Evolutionary conservation across 2,329 filamentous ascomycete species (phyloP).

Genomic region (Hirsutella rhossiliensis): DNA sequence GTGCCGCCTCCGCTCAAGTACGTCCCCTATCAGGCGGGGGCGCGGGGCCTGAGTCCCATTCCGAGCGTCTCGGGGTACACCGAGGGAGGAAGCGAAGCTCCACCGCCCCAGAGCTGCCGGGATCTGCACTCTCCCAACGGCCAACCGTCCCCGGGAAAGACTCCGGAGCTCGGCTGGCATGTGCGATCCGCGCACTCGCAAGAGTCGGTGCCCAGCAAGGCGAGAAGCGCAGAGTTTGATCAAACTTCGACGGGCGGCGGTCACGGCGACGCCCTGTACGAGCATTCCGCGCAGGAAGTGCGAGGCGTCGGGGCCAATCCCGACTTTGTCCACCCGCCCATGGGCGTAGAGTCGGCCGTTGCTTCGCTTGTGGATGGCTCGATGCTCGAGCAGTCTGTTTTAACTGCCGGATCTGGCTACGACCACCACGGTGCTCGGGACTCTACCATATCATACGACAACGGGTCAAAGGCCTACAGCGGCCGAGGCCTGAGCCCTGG

Average conservation of each 20-base stretch:
- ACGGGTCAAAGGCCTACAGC: constrained; percentile 14
- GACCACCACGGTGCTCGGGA: constrained; percentile 28
- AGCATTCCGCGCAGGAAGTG: constrained; percentile 55
- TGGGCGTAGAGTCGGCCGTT: constrained; percentile 77
- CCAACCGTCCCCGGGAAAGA: constrained; percentile 50
- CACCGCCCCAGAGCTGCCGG: constrained; percentile 43
- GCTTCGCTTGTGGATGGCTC: constrained; percentile 78
- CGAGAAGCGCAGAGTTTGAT: constrained; percentile 38
- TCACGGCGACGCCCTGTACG: constrained; percentile 42
- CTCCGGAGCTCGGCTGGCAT: constrained; percentile 22
- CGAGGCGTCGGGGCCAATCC: constrained; percentile 61
- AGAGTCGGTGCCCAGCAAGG: constrained; percentile 24
- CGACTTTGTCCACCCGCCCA: constrained; percentile 58
- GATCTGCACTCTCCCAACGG: constrained; percentile 38
- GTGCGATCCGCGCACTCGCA: constrained; percentile 22
- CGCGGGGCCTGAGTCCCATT: constrained; percentile 72
- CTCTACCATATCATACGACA: constrained; percentile 24
- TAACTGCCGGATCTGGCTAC: constrained; percentile 48
- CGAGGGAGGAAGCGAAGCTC: constrained; percentile 51
- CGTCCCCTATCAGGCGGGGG: constrained; percentile 55
- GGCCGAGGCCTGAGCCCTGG: constrained; percentile 25
- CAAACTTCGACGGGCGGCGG: constrained; percentile 43
- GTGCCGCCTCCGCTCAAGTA: constrained; percentile 54
- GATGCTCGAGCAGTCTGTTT: constrained; percentile 50
- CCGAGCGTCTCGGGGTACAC: constrained; percentile 85